These are phyloP conservation scores for Pseudogymnoascus sp. DNA, from an alignment of 2,329 filamentous ascomycete species.

Conservation along the genomic window DNA sequence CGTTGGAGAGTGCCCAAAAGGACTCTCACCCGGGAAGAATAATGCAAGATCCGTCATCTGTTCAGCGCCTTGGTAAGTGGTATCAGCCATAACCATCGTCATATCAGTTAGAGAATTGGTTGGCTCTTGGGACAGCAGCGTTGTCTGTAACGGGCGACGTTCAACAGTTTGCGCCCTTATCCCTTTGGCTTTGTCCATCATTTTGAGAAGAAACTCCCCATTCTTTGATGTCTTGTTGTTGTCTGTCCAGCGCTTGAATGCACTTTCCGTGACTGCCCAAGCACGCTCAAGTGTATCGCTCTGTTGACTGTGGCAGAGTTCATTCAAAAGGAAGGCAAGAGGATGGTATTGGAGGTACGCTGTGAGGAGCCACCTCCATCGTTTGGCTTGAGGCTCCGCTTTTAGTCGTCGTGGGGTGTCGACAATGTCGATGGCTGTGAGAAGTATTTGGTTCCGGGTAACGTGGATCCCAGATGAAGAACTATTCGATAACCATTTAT, in stretches of 20 bases:
- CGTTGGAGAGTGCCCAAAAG: background rate
- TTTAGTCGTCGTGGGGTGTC: background rate
- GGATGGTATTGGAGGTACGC: background rate
- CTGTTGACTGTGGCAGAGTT: background rate
- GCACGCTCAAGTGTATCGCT: background rate
- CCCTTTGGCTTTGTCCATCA: background rate
- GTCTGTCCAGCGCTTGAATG: background rate
- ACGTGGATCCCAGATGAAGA: background rate
- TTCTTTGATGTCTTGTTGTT: slow-evolving; percentile 1
- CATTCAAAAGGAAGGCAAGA: background rate
- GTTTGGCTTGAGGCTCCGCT: background rate
- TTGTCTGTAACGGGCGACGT: background rate
- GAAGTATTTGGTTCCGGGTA: background rate
- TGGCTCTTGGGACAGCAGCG: background rate
- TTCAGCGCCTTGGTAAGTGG: background rate
- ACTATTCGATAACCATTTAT: background rate
- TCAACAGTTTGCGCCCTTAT: background rate
- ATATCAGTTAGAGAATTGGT: background rate
- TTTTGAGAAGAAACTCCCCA: background rate
- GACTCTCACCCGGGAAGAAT: background rate
- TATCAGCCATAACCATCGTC: background rate
- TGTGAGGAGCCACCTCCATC: slow-evolving; percentile 1
- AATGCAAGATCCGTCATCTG: background rate
- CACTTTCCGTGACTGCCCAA: background rate
- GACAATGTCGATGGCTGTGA: slow-evolving; percentile 1